These are phyloP conservation scores for Corymbia citriodora DNA, from an alignment of 441 rosid genomes.

Conservation along the genomic window DNA sequence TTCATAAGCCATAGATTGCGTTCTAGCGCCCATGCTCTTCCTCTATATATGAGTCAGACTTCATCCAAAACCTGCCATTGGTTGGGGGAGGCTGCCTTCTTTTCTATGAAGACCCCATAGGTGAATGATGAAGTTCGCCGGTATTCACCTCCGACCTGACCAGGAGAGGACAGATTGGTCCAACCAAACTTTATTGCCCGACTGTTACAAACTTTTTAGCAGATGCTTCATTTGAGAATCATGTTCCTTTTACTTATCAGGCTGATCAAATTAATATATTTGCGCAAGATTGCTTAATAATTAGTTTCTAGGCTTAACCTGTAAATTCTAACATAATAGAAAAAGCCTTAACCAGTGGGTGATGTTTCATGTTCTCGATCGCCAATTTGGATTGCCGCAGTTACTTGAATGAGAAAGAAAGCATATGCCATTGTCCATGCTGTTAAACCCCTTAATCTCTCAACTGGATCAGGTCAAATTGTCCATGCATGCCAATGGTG, in stretches of 20 bases:
- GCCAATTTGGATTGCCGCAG: background rate
- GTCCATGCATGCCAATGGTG: background rate
- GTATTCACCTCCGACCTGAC: background rate
- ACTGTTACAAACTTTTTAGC: no score
- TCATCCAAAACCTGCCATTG: background rate
- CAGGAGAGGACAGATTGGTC: background rate
- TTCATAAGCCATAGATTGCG: no score
- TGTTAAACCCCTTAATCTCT: background rate
- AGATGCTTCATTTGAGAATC: no score
- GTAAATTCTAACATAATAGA: background rate
- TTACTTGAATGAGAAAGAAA: background rate
- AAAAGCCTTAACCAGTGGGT: background rate
- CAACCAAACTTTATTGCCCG: background rate
- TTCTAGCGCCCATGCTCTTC: no score
- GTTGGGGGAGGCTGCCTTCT: background rate
- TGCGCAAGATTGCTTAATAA: background rate
- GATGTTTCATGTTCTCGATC: background rate
- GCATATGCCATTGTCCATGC: background rate
- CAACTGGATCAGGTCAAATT: background rate
- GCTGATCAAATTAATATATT: no score
- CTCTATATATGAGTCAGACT: no score
- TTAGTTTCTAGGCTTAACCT: background rate
- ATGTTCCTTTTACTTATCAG: no score
- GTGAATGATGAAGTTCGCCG: background rate
- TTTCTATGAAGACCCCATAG: background rate